These are phyloP conservation scores for Fusarium bactridioides DNA, from an alignment of 2,329 filamentous ascomycete species.

Conservation along the genomic window DNA sequence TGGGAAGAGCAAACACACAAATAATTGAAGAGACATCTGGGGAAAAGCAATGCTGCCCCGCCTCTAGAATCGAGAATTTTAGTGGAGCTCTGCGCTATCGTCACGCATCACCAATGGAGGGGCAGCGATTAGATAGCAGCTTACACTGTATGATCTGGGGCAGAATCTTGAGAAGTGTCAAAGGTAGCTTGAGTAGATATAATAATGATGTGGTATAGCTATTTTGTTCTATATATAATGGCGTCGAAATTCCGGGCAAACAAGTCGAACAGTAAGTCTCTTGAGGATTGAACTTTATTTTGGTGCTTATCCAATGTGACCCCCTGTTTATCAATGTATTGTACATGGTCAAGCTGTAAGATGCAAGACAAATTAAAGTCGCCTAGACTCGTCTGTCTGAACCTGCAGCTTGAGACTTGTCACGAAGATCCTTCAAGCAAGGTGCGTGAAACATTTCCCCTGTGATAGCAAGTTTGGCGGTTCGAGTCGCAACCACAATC, in stretches of 20 bases:
- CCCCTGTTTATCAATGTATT: not conserved
- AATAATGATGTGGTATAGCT: not conserved
- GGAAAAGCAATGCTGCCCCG: slow-evolving; percentile 38
- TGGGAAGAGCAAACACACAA: slow-evolving; percentile 18
- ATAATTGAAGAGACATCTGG: slow-evolving; percentile 23
- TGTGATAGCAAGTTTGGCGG: slow-evolving; percentile 47
- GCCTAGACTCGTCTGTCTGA: slow-evolving; percentile 42
- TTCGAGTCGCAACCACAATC: slow-evolving; percentile 51
- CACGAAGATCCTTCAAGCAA: slow-evolving; percentile 50
- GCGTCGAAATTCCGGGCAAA: not conserved
- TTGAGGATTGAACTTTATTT: not conserved
- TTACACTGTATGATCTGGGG: slow-evolving; percentile 1
- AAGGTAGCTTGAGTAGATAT: too few relatives aligned
- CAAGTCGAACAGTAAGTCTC: not conserved
- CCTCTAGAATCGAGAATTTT: slow-evolving; percentile 27
- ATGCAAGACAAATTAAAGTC: not conserved
- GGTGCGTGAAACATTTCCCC: slow-evolving; percentile 57
- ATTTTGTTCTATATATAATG: not conserved
- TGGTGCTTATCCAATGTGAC: not conserved
- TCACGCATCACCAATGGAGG: slow-evolving; percentile 38
- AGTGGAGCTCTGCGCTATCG: slow-evolving; percentile 30
- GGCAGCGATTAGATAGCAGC: slow-evolving; percentile 32
- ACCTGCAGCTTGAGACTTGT: slow-evolving; percentile 43
- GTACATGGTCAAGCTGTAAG: not conserved
- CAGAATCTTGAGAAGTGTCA: not conserved